Evolutionary conservation across 2,329 filamentous ascomycete species (phyloP), one percentile per base, ranked within the genome.

Genomic region (Calonectria leucothoes): DNA sequence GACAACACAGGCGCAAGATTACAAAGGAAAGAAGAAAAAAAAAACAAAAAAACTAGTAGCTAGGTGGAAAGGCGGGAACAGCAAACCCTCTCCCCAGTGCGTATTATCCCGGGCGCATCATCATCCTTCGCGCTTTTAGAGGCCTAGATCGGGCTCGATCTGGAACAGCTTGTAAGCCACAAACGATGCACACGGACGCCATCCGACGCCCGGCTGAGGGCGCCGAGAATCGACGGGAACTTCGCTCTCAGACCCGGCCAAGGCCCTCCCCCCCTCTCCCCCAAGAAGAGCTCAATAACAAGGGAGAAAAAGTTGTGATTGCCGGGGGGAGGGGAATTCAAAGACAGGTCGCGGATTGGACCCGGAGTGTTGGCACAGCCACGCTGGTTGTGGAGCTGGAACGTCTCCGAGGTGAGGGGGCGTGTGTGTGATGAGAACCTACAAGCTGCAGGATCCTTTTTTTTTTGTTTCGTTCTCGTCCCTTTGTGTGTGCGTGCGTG

Each of bases 361-460:
- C 51, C 51, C 35, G 31, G 33, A 27, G 25, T 23, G 20, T 27
- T 17, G 25, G 69, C 69, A 71, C 63, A 71, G 69, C 69, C 69
- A 71, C 69, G 31, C 49, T 71, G 23, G 15, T 23, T 35, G 68
- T 66, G 69, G 63, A 66, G 61, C n/a, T 31, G 39, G 39, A 31
- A 70, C 17, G 14, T n/a, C 39, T 35, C 31, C n/a, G n/a, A 37
- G 29, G 51, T 52, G 49, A 42, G 59, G 35, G 63, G 45, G 14
- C 7, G 63, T 12, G 59, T 12, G 63, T 12, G 59, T 51, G 31
- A 51, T 48, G 17, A 31, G 23, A 3, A 29, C 4, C 15, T 11
- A 59, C n/a, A 4, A 23, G n/a, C 10, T 45, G 42, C 42, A 23
- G 42, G n/a, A n/a, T n/a, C n/a, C n/a, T n/a, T n/a, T n/a, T n/a